Evolutionary conservation across 495 filamentous ascomycete genomes (phyloP).

Genomic region (Daldinia vernicosa): DNA sequence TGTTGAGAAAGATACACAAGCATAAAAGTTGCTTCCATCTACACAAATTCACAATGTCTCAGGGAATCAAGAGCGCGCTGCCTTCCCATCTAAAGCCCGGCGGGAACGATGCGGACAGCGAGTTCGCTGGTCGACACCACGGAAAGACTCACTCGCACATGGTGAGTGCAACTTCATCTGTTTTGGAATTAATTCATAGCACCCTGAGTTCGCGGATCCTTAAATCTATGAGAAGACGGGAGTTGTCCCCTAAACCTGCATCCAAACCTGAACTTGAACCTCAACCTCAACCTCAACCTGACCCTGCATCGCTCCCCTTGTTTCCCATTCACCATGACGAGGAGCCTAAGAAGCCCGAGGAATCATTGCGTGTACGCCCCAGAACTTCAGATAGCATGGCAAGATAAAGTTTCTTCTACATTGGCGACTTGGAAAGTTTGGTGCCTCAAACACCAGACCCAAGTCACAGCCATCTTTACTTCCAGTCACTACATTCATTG

Average conservation of each 20-base stretch:
- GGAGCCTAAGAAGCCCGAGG: not conserved
- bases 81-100: slow-evolving; percentile 81
- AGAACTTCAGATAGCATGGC: slow-evolving; percentile 18
- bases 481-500: not conserved
- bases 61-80: slow-evolving; percentile 72
- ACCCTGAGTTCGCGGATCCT: slow-evolving; percentile 11
- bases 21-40: slow-evolving; percentile 1
- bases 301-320: not conserved
- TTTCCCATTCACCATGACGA: not conserved
- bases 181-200: slow-evolving; percentile 7
- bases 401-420: slow-evolving; percentile 15
- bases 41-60: slow-evolving; percentile 67
- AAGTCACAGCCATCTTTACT: not conserved
- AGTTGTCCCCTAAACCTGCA: not conserved
- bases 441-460: not conserved
- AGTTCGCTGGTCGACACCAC: slow-evolving; percentile 78
- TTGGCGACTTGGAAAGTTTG: slow-evolving; percentile 13
- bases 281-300: too few species aligned
- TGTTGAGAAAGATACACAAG: not conserved
- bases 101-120: slow-evolving; percentile 56
- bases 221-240: slow-evolving; percentile 5
- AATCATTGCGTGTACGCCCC: slow-evolving; percentile 18
- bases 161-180: slow-evolving; percentile 68
- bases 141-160: slow-evolving; percentile 95
- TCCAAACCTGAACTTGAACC: too few species aligned